phyloP scores from a whole-genome alignment of 805 yeast genomes.

The Kockiozyma suomiensis region DNA sequence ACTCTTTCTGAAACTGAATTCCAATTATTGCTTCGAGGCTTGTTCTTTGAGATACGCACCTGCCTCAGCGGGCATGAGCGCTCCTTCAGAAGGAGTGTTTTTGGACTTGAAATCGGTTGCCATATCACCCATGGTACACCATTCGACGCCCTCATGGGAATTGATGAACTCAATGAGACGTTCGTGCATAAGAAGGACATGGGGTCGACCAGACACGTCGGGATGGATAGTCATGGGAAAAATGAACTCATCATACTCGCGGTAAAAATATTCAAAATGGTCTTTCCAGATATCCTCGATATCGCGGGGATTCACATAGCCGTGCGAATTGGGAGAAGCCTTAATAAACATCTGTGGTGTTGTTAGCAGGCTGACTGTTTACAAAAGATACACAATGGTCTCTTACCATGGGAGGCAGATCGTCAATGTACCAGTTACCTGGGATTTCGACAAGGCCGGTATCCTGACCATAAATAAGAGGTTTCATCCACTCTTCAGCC shows the following conservation, averaged over 20 bases:
- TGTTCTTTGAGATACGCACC: conserved; percentile 27
- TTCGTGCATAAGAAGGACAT: conserved; percentile 45
- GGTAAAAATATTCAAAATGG: conserved; percentile 46
- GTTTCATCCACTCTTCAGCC: conserved; percentile 47
- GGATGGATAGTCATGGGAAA: conserved; percentile 48
- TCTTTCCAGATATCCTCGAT: conserved; percentile 47
- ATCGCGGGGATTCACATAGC: conserved; percentile 46
- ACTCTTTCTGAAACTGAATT: not conserved
- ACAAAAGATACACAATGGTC: not conserved
- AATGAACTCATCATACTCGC: conserved; percentile 46
- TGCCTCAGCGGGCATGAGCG: conserved; percentile 38
- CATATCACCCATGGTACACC: conserved; percentile 47
- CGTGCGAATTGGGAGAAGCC: conserved; percentile 42
- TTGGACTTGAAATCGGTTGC: conserved; percentile 42
- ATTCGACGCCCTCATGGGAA: conserved; percentile 46
- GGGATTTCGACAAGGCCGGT: conserved; percentile 47
- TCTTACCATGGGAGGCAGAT: conserved; percentile 45
- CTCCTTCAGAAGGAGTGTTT: conserved; percentile 41
- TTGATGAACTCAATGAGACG: conserved; percentile 45
- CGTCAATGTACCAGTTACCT: conserved; percentile 47
- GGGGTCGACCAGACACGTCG: conserved; percentile 47
- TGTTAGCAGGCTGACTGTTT: not conserved
- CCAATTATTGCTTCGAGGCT: not conserved
- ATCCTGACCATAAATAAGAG: conserved; percentile 42
- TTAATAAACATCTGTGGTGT: conserved; percentile 42